These are phyloP conservation scores for Gossypium gossypioides DNA, from an alignment of 441 rosid species.

Conservation along the genomic window DNA sequence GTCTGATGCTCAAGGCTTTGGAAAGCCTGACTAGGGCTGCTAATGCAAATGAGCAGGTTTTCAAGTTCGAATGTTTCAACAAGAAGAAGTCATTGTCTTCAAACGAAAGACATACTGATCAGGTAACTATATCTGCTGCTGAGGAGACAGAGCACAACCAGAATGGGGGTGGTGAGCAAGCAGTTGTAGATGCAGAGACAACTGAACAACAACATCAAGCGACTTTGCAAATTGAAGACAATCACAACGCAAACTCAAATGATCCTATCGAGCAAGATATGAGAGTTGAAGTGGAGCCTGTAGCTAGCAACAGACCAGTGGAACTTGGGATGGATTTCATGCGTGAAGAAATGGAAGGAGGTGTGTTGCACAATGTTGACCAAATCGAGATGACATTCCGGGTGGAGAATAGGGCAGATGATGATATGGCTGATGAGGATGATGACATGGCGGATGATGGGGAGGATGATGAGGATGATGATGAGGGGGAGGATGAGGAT, in stretches of 20 bases:
- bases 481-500: constrained; percentile 66
- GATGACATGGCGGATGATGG: constrained; percentile 87
- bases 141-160: constrained; percentile 43
- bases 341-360: constrained; percentile 73
- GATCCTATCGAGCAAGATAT: constrained; percentile 52
- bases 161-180: constrained; percentile 38
- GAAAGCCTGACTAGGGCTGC: constrained; percentile 93
- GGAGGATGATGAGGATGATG: constrained; percentile 85
- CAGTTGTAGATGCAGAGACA: constrained; percentile 37
- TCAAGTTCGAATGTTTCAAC: constrained; percentile 54
- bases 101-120: constrained; percentile 46
- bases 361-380: constrained; percentile 43
- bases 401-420: constrained; percentile 77
- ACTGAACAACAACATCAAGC: constrained; percentile 40
- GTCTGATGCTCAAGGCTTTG: constrained; percentile 75
- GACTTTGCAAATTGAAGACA: constrained; percentile 41
- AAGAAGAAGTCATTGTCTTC: constrained; percentile 50
- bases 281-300: constrained; percentile 63
- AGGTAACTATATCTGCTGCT: constrained; percentile 31
- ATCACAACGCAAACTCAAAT: constrained; percentile 36
- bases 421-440: constrained; percentile 91
- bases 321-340: constrained; percentile 79
- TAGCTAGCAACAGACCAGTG: constrained; percentile 42
- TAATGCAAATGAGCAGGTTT: constrained; percentile 70
- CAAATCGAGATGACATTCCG: constrained; percentile 79